These are phyloP conservation scores for Podospora pseudopauciseta DNA, from an alignment of 495 filamentous ascomycete species.

Conservation along the genomic window DNA sequence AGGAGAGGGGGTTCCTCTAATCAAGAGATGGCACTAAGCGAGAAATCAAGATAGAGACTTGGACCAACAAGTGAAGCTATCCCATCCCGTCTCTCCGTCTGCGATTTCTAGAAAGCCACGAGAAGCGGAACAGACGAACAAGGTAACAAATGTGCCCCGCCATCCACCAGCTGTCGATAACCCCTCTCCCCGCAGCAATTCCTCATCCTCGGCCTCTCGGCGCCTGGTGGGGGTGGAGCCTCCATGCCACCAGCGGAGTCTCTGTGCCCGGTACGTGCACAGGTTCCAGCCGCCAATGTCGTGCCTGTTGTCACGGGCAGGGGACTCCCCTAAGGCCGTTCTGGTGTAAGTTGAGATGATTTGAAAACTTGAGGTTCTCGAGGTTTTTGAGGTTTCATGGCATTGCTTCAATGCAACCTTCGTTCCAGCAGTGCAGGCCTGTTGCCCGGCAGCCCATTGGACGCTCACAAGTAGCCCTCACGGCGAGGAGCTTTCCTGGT, in stretches of 20 bases:
- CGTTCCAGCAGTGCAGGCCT: conserved; percentile 5
- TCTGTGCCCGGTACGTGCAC: conserved; percentile 2
- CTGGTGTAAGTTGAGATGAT: not conserved
- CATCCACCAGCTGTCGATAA: not conserved
- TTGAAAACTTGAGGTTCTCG: not conserved
- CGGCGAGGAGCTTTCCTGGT: not conserved
- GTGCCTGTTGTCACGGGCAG: not conserved
- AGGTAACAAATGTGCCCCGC: not conserved
- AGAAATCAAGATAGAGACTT: not conserved
- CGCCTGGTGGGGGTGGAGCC: conserved; percentile 18
- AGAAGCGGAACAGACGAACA: not conserved
- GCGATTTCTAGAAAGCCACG: not conserved
- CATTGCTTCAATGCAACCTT: conserved; percentile 13
- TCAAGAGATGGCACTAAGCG: not conserved
- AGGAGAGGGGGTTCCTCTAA: not conserved
- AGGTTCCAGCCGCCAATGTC: not conserved
- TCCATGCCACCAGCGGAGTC: conserved; percentile 4
- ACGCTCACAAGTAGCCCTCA: not conserved
- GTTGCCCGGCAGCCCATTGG: conserved; percentile 3
- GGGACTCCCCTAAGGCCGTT: not conserved
- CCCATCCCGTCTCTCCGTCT: conserved; percentile 5
- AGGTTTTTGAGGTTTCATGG: conserved; percentile 10
- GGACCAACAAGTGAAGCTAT: not conserved
- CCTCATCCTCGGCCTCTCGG: conserved; percentile 14
- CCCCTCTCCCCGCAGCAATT: not conserved